Evolutionary conservation across 305 asterid species (phyloP).

Genomic region (Lippia alba): DNA sequence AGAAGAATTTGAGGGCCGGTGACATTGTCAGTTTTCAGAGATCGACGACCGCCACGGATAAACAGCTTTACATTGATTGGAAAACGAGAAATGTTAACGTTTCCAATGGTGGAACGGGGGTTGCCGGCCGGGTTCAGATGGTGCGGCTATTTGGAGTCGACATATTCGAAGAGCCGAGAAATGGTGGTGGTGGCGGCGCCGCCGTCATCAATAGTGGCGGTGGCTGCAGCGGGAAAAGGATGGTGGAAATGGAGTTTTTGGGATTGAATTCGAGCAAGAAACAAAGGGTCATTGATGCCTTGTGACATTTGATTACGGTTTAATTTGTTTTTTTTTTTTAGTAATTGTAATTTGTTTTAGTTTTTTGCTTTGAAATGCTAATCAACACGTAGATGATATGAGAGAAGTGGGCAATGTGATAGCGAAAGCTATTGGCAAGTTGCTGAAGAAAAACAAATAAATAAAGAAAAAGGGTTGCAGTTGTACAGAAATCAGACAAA

Average conservation of each 20-base stretch:
- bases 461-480: slow-evolving; percentile 32
- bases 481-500: slow-evolving; percentile 53
- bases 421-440: slow-evolving; percentile 42
- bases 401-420: slow-evolving; percentile 3
- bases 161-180: slow-evolving; percentile 51
- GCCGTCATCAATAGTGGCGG: slow-evolving; percentile 19
- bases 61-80: slow-evolving; percentile 75
- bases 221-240: slow-evolving; percentile 60
- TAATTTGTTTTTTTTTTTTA: neutral
- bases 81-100: slow-evolving; percentile 39
- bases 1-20: slow-evolving; percentile 72
- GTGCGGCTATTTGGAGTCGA: slow-evolving; percentile 78
- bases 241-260: slow-evolving; percentile 62
- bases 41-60: slow-evolving; percentile 58
- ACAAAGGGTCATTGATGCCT: slow-evolving; percentile 74
- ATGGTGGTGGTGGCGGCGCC: slow-evolving; percentile 24
- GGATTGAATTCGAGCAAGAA: slow-evolving; percentile 66
- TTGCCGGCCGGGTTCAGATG: slow-evolving; percentile 37
- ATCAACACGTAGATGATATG: slow-evolving; percentile 24
- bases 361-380: slow-evolving; percentile 20
- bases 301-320: slow-evolving; percentile 45
- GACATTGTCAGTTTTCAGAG: slow-evolving; percentile 69
- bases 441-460: slow-evolving; percentile 28
- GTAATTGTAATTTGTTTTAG: slow-evolving; percentile 27
- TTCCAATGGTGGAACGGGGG: neutral